Evolutionary conservation across 2,329 filamentous ascomycete species (phyloP).

Genomic region (Neurospora sp.): DNA sequence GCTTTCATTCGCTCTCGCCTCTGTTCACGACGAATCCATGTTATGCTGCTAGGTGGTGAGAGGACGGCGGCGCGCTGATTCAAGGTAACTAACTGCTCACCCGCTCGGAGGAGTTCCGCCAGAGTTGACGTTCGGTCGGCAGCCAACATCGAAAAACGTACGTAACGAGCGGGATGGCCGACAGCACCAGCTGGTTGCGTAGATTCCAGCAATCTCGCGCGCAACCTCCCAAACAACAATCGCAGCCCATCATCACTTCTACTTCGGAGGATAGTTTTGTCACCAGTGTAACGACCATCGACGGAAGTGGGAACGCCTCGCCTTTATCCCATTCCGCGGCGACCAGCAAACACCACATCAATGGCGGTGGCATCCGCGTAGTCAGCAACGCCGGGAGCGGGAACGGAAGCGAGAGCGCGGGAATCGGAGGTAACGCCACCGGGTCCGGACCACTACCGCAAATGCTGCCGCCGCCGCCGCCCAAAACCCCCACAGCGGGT

Average conservation of each 20-base stretch:
- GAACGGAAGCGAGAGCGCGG: not conserved
- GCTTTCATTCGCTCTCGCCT: not conserved
- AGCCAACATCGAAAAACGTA: not conserved
- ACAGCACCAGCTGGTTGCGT: conserved; percentile 7
- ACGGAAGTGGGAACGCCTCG: not conserved
- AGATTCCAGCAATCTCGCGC: conserved; percentile 5
- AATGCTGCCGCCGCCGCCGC: not conserved
- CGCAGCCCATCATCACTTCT: not conserved
- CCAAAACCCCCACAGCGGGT: not conserved
- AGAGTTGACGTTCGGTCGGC: not conserved
- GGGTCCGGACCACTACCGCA: not conserved
- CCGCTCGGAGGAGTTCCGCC: not conserved
- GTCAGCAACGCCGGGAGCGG: not conserved
- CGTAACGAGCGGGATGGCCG: not conserved
- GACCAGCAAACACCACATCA: conserved; percentile 4
- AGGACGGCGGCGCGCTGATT: not conserved
- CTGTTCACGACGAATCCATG: not conserved
- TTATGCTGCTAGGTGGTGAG: not conserved
- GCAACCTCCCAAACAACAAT: not conserved
- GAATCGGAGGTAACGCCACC: not conserved
- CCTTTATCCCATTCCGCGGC: not conserved
- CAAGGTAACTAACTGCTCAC: not conserved
- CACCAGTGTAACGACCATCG: not conserved
- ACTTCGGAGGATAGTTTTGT: not conserved
- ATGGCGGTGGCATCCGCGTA: conserved; percentile 3